A percentile compares a stretch with the other conserved stretches of the same genome.
Conservation (phyloP, 2,329 filamentous ascomycete genomes). For the Alternaria rosae region DNA sequence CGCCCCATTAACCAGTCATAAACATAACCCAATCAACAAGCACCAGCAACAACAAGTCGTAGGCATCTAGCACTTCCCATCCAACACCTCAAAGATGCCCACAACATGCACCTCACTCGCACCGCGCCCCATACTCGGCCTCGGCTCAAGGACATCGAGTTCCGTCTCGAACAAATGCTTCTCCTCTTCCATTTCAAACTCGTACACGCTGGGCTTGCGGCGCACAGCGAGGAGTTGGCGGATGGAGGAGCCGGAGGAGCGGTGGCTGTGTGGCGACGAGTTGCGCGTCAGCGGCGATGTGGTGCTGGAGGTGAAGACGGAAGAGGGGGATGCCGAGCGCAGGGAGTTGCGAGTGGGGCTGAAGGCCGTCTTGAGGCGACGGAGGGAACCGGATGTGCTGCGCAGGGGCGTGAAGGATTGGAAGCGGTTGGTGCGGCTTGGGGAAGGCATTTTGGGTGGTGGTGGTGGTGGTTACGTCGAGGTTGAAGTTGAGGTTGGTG, state of each 20-base stretch:
- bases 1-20: neutral
- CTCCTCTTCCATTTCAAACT: constrained; percentile 49
- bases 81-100: constrained; percentile 50
- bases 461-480: neutral
- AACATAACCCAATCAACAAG: constrained; percentile 5
- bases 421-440: constrained; percentile 49
- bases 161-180: constrained; percentile 37
- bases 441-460: constrained; percentile 36
- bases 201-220: constrained; percentile 43
- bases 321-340: constrained; percentile 36
- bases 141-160: constrained; percentile 44
- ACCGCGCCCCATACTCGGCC: constrained; percentile 26
- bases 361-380: constrained; percentile 47
- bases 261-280: constrained; percentile 38
- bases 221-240: constrained; percentile 43
- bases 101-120: constrained; percentile 40
- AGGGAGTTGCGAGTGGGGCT: constrained; percentile 38
- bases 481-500: constrained; percentile 4
- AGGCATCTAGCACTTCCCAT: constrained; percentile 35
- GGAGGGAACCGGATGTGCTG: constrained; percentile 37
- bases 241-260: constrained; percentile 37
- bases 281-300: constrained; percentile 42
- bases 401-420: constrained; percentile 46
- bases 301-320: constrained; percentile 31
- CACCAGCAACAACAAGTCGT: neutral